A percentile compares a stretch with the other conserved stretches of the same genome.
Conservation (phyloP, 352 stramenopile genomes). For the Globisporangium emineosum region DNA sequence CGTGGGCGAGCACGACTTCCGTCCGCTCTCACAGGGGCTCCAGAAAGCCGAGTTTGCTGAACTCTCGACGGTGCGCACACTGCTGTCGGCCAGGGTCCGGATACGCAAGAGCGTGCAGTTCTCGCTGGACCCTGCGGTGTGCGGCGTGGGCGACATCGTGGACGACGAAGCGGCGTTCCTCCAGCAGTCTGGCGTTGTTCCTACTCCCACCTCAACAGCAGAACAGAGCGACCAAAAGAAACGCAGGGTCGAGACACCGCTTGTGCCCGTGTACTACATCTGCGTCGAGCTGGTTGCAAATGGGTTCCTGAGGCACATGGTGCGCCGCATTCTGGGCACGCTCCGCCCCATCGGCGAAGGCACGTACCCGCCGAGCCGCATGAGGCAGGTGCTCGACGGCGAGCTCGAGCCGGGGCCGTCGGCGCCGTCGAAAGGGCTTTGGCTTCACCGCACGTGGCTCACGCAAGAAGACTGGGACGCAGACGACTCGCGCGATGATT, state of each 20-base stretch:
- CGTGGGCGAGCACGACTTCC: constrained; percentile 75
- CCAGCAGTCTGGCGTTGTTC: neutral
- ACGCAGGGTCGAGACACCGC: constrained; percentile 20
- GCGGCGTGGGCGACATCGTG: constrained; percentile 57
- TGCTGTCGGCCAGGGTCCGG: constrained; percentile 59
- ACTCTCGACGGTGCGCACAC: constrained; percentile 61
- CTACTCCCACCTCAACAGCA: constrained; percentile 2
- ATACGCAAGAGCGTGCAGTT: constrained; percentile 70
- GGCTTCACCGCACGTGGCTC: constrained; percentile 84
- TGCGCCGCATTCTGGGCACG: constrained; percentile 82
- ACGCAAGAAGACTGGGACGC: constrained; percentile 69
- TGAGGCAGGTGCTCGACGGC: constrained; percentile 69
- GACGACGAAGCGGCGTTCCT: constrained; percentile 29
- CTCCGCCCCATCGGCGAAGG: constrained; percentile 78
- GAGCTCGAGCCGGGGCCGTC: constrained; percentile 56
- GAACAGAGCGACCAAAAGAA: constrained; percentile 37
- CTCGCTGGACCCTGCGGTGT: constrained; percentile 51
- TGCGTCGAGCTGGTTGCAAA: constrained; percentile 83
- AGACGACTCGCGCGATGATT: constrained; percentile 29
- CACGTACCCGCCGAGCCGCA: constrained; percentile 40
- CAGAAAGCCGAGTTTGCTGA: constrained; percentile 56
- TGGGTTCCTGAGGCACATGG: constrained; percentile 86
- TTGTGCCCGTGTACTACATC: constrained; percentile 57
- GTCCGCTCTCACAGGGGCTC: constrained; percentile 75
- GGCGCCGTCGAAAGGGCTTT: constrained; percentile 72